phyloP scores from a whole-genome alignment of 495 filamentous ascomycete genomes.

The Acidomyces sp. region DNA sequence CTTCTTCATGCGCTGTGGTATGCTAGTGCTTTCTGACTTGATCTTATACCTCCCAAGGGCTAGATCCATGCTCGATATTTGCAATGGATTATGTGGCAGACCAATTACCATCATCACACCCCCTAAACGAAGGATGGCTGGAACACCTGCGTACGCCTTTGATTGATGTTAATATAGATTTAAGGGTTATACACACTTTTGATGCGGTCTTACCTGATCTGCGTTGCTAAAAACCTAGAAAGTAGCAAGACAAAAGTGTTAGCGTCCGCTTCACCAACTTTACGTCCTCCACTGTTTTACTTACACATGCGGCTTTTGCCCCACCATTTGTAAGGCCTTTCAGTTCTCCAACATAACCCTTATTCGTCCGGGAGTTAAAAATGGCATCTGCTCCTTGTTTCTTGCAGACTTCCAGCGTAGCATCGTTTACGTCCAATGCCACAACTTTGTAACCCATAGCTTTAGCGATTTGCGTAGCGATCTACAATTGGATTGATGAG shows the following conservation, averaged over 20 bases:
- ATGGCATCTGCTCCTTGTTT: slow-evolving; percentile 24
- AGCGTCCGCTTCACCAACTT: too few species aligned
- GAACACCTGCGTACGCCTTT: slow-evolving; percentile 22
- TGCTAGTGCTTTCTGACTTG: slow-evolving; percentile 26
- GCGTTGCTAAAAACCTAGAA: slow-evolving; percentile 31
- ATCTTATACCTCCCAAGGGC: slow-evolving; percentile 22
- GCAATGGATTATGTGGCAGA: slow-evolving; percentile 26
- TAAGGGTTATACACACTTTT: background rate
- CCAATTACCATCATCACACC: slow-evolving; percentile 34
- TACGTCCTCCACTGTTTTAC: too few species aligned
- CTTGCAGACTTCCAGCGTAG: slow-evolving; percentile 23
- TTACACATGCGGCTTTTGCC: slow-evolving; percentile 25
- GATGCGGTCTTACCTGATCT: slow-evolving; percentile 13
- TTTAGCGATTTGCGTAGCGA: slow-evolving; percentile 25
- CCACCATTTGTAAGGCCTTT: slow-evolving; percentile 28
- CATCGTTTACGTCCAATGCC: slow-evolving; percentile 24
- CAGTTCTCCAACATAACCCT: slow-evolving; percentile 26
- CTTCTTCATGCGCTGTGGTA: slow-evolving; percentile 29
- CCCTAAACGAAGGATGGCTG: slow-evolving; percentile 19
- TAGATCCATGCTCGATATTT: slow-evolving; percentile 23
- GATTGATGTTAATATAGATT: too few species aligned
- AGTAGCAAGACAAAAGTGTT: too few species aligned
- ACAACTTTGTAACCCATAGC: slow-evolving; percentile 26
- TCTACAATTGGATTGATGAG: too few species aligned
- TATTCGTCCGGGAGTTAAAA: slow-evolving; percentile 29